Conservation (phyloP, 768 basidiomycete genomes). For the Mycena pura region DNA sequence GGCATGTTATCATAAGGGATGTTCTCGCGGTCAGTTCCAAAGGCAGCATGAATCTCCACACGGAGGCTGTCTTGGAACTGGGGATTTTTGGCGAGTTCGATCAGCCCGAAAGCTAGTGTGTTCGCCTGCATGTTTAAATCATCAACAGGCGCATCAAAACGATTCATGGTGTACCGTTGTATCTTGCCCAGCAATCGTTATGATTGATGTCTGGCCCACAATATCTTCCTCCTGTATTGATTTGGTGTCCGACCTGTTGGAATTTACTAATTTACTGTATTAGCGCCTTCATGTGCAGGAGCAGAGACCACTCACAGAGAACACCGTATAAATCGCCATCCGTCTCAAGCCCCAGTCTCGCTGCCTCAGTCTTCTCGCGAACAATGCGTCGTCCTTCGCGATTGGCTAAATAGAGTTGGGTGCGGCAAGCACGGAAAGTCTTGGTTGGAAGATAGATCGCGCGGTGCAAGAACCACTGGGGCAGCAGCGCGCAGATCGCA, state of each 20-base stretch:
- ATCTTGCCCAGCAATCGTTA: slow-evolving; percentile 19
- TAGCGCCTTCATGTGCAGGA: not conserved
- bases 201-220: slow-evolving; percentile 4
- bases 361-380: not conserved
- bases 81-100: not conserved
- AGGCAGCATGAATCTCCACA: not conserved
- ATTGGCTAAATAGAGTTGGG: not conserved
- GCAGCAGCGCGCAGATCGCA: not conserved
- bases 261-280: not conserved
- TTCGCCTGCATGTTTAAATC: no score
- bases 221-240: slow-evolving; percentile 12
- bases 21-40: not conserved
- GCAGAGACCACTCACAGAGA: not conserved
- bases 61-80: not conserved
- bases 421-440: not conserved
- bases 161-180: not conserved
- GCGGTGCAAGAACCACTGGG: not conserved
- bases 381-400: not conserved
- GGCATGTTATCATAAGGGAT: not conserved
- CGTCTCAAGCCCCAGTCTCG: no score
- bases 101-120: not conserved
- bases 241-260: not conserved
- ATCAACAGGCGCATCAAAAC: no score
- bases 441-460: not conserved
- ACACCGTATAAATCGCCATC: not conserved